Evolutionary conservation across 225 moss, liverwort and hornwort species (phyloP), one percentile per base, ranked within the genome.

Genomic region (Takakia lepidozioides): DNA sequence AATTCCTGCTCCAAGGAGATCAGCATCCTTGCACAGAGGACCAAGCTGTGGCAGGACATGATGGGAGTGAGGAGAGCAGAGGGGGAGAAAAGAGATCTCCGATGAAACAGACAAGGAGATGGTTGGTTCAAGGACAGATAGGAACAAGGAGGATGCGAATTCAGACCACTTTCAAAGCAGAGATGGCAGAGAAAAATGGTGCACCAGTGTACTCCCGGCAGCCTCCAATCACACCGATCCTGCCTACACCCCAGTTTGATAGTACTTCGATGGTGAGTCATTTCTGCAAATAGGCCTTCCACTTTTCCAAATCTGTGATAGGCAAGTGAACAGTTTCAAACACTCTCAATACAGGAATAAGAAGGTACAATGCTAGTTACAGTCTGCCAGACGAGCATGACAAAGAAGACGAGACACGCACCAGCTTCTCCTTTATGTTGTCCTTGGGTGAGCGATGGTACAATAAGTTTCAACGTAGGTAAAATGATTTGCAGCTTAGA

Each of bases 181-280:
- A 87, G 43, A 99, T 74, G 46, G 87, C 66, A 59, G 98, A 80
- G 47, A 92, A 99, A 43, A 80, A 99, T 21, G 98, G 98, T 27
- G 98, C 98, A 62, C 98, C 98, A 14, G 98, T 99, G 30, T 99
- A 99, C 65, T 99, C 98, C 61, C 98, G 75, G 66, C 91, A 99
- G 40, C 98, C 98, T 69, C 98, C 98, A 34, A 99, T 69, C 2
- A 99, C 70, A 49, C 80, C 98, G 51, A 99, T 48, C 69, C 74
- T 99, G 24, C 98, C 98, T 99, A 65, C 43, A 56, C 25, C 14
- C 43, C 48, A 57, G 21, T 18, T 43, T 19, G 19, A 41, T 38
- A 56, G 3, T 30, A 50, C 22, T 17, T 57, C 27, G 71, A 20
- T 25, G 8, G 46, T 28, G 7, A 6, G 16, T 9, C 29, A 14